phyloP scores from a whole-genome alignment of 805 yeast species.

The Saturnispora gosingensis region DNA sequence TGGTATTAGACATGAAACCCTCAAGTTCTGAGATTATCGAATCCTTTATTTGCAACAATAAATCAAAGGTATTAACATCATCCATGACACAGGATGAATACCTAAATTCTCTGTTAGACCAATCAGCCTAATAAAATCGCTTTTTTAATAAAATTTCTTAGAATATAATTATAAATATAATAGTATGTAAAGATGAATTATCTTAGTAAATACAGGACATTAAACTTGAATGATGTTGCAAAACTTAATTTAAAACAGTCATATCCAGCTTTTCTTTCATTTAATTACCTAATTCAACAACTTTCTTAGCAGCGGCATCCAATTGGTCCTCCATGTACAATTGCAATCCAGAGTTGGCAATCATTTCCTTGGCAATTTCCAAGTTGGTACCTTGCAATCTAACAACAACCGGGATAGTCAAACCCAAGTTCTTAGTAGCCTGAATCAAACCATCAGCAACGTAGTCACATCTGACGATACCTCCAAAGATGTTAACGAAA shows the following conservation, averaged over 20 bases:
- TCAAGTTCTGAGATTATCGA: conserved; percentile 6
- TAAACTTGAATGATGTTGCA: not conserved
- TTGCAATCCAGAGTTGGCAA: conserved; percentile 82
- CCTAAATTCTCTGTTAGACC: conserved; percentile 22
- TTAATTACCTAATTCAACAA: conserved; percentile 51
- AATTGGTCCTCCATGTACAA: conserved; percentile 85
- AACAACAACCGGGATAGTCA: conserved; percentile 90
- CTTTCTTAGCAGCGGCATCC: conserved; percentile 96
- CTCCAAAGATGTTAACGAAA: conserved; percentile 98
- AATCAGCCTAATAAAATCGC: conserved; percentile 1
- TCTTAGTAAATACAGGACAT: not conserved
- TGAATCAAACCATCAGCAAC: conserved; percentile 96
- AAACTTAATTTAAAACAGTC: not conserved
- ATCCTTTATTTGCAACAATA: conserved; percentile 7
- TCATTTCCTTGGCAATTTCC: conserved; percentile 79
- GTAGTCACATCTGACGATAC: conserved; percentile 98
- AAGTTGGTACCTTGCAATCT: conserved; percentile 98
- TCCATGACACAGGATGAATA: conserved; percentile 26
- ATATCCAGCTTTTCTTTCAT: conserved; percentile 3
- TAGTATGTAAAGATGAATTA: not conserved
- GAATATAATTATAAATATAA: not conserved
- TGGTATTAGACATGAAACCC: conserved; percentile 12
- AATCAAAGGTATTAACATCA: conserved; percentile 14
- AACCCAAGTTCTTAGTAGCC: conserved; percentile 85
- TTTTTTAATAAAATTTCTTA: conserved; percentile 1